These are phyloP conservation scores for Buxus sempervirens DNA, from an alignment of 164 flowering plant genomes.

Conservation along the genomic window DNA sequence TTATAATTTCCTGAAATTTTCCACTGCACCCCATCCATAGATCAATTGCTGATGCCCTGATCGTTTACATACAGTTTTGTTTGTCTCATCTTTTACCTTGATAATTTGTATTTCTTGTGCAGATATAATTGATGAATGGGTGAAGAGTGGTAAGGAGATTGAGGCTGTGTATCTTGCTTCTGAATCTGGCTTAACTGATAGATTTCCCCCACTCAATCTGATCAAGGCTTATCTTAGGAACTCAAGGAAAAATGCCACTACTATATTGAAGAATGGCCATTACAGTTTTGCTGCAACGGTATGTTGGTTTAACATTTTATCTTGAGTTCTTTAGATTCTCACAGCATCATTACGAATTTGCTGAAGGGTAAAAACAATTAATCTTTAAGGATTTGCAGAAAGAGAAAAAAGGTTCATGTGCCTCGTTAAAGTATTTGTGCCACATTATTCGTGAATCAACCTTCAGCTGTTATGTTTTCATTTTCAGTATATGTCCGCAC, in stretches of 20 bases:
- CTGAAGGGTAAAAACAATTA: not conserved
- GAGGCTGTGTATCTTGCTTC: conserved; percentile 59
- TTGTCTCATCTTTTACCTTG: not conserved
- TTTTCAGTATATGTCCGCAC: no score
- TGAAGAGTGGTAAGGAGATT: conserved; percentile 55
- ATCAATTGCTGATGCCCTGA: no score
- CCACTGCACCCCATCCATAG: no score
- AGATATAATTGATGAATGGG: conserved; percentile 56
- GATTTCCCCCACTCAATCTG: conserved; percentile 41
- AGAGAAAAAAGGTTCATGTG: no score
- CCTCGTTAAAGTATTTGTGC: no score
- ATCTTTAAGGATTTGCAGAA: no score
- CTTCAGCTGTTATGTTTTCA: no score
- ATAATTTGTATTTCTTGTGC: conserved; percentile 7
- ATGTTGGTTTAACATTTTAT: conserved; percentile 2
- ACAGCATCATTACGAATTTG: not conserved
- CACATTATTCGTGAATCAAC: not conserved
- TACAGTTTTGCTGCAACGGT: conserved; percentile 40
- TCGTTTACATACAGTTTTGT: not conserved
- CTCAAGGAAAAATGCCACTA: conserved; percentile 36
- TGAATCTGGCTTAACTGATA: conserved; percentile 48
- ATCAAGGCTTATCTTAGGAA: conserved; percentile 45
- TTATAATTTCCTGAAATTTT: no score
- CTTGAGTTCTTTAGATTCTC: not conserved
- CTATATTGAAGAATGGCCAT: conserved; percentile 37